Percentiles rank a stretch among this genome's conserved stretches.
Conservation (phyloP, 2,329 filamentous ascomycete species). For the Penicillium sclerotigenum region DNA sequence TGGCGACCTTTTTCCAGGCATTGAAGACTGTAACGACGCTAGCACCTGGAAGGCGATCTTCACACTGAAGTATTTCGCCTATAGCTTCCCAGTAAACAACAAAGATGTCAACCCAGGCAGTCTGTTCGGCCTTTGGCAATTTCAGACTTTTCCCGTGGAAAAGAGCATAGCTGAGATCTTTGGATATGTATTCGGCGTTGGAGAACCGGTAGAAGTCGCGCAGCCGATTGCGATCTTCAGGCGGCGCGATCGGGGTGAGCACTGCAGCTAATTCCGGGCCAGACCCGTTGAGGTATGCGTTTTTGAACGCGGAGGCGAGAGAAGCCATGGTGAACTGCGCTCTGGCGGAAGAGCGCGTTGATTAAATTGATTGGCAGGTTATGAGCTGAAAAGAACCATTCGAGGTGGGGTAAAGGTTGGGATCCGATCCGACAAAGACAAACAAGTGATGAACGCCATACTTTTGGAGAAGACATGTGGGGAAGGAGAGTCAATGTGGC, state of each 20-base stretch:
- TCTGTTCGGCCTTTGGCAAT: conserved; percentile 64
- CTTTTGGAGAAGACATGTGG: conserved; percentile 12
- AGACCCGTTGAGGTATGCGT: conserved; percentile 62
- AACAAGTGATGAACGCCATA: conserved; percentile 3
- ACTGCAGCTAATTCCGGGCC: conserved; percentile 73
- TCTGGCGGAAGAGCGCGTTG: not conserved
- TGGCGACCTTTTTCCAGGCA: conserved; percentile 80
- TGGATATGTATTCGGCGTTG: conserved; percentile 62
- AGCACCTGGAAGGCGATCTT: conserved; percentile 52
- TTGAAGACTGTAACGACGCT: conserved; percentile 83
- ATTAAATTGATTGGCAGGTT: not conserved
- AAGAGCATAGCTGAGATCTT: conserved; percentile 68
- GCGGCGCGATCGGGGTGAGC: conserved; percentile 66
- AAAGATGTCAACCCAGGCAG: conserved; percentile 86
- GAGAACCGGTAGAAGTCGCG: conserved; percentile 69
- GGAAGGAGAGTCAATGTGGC: conserved; percentile 9
- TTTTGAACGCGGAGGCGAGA: conserved; percentile 69
- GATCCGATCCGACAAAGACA: not conserved
- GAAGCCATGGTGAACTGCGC: conserved; percentile 59
- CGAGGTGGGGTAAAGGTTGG: not conserved
- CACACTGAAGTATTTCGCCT: conserved; percentile 66
- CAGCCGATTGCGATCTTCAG: conserved; percentile 62
- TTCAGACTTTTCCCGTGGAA: conserved; percentile 59
- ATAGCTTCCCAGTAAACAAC: conserved; percentile 78
- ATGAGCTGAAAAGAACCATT: not conserved